Percentiles rank a stretch among this genome's conserved stretches.
These are phyloP conservation scores for Yarrowia porcina DNA, from an alignment of 805 yeast species.

Conservation along the genomic window DNA sequence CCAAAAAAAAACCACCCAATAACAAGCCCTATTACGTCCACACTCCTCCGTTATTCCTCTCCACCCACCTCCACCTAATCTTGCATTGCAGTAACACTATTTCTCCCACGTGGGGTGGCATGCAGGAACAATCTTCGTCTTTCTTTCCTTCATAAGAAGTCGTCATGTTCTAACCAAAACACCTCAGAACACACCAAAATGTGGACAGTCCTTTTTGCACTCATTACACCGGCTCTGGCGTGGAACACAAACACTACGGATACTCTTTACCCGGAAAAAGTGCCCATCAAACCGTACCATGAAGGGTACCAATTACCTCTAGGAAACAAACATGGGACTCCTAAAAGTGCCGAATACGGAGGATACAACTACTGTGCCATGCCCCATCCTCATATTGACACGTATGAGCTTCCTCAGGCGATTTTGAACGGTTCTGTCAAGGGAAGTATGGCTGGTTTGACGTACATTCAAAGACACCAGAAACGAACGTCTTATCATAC, in stretches of 20 bases:
- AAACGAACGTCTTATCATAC: slow-evolving; percentile 8
- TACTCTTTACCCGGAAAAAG: background rate
- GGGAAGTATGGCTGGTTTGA: background rate
- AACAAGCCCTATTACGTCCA: too few relatives aligned
- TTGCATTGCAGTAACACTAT: background rate
- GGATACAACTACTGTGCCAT: slow-evolving; percentile 8
- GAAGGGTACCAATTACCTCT: background rate
- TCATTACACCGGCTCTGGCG: background rate
- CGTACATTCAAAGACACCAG: slow-evolving; percentile 15
- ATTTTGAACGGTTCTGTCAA: background rate
- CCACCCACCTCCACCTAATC: too few relatives aligned
- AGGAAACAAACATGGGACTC: background rate
- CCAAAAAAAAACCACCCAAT: too few relatives aligned
- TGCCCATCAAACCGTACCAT: background rate
- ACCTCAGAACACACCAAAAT: background rate
- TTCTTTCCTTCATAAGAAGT: background rate
- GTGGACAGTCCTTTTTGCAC: background rate
- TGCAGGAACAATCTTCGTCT: too few relatives aligned
- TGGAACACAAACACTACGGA: background rate
- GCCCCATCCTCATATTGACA: slow-evolving; percentile 9
- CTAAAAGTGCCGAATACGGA: background rate
- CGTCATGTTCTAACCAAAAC: background rate
- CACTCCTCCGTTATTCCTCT: too few relatives aligned
- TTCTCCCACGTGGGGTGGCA: slow-evolving; percentile 9
- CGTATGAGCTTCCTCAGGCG: background rate